A percentile compares a stretch with the other conserved stretches of the same genome.
phyloP scores from a whole-genome alignment of 768 basidiomycete species.

The Tephrocybe sp. region DNA sequence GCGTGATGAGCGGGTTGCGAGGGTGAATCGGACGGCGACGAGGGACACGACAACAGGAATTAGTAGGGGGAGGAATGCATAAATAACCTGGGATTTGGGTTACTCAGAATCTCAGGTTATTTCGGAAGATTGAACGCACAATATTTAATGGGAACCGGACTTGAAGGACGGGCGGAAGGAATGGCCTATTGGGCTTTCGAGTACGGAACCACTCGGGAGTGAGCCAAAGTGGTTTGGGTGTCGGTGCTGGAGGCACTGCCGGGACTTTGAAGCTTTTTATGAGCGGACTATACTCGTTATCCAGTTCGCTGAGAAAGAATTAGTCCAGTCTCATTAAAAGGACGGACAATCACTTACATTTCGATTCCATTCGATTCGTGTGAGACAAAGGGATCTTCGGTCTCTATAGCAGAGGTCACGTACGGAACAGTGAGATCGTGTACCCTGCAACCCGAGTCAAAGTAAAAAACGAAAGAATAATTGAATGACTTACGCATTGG shows the following conservation, averaged over 20 bases:
- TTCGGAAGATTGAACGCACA: slow-evolving; percentile 41
- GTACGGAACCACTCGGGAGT: slow-evolving; percentile 46
- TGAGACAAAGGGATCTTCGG: slow-evolving; percentile 63
- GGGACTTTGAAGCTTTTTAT: slow-evolving; percentile 54
- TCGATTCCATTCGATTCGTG: slow-evolving; percentile 57
- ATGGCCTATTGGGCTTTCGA: slow-evolving; percentile 36
- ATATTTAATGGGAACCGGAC: slow-evolving; percentile 70
- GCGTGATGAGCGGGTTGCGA: slow-evolving; percentile 59
- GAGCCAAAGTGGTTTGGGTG: slow-evolving; percentile 38
- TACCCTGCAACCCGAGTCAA: slow-evolving; percentile 36
- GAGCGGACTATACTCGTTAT: slow-evolving; percentile 56
- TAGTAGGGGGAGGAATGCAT: slow-evolving; percentile 60
- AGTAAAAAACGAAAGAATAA: not conserved
- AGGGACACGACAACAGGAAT: slow-evolving; percentile 59
- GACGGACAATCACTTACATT: slow-evolving; percentile 44
- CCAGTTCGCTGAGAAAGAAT: slow-evolving; percentile 42
- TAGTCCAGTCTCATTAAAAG: not conserved
- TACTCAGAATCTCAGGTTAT: not conserved
- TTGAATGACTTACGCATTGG: slow-evolving; percentile 61
- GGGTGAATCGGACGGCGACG: slow-evolving; percentile 53
- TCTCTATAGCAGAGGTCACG: slow-evolving; percentile 72
- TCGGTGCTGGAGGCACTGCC: slow-evolving; percentile 37
- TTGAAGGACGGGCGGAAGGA: slow-evolving; percentile 61
- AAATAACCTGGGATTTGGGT: slow-evolving; percentile 42
- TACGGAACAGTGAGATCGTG: slow-evolving; percentile 85